A percentile compares a stretch with the other conserved stretches of the same genome.
phyloP scores from a whole-genome alignment of 805 yeast species.

The Starmerella cellae region DNA sequence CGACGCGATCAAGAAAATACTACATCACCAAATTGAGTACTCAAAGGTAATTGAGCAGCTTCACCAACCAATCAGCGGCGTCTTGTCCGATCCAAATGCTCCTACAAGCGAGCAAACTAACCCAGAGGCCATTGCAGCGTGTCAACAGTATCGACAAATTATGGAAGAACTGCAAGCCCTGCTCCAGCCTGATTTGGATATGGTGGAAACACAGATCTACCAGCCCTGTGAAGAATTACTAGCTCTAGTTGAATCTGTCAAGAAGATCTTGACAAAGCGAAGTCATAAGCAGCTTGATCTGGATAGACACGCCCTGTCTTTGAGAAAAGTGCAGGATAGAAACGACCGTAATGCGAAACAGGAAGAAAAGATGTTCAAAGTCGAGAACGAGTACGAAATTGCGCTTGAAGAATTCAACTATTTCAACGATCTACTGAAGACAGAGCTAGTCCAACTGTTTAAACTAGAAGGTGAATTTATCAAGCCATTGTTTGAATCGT shows the following conservation, averaged over 20 bases:
- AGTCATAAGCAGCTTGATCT: constrained; percentile 89
- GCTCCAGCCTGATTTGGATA: constrained; percentile 81
- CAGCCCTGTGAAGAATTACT: constrained; percentile 85
- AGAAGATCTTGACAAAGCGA: constrained; percentile 91
- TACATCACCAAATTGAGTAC: constrained; percentile 85
- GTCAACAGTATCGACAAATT: constrained; percentile 78
- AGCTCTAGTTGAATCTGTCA: constrained; percentile 62
- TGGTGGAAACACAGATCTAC: constrained; percentile 80
- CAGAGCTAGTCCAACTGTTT: constrained; percentile 77
- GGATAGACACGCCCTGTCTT: constrained; percentile 64
- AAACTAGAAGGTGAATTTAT: constrained; percentile 83
- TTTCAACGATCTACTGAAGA: constrained; percentile 86
- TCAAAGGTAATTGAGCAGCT: constrained; percentile 92
- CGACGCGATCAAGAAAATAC: constrained; percentile 83
- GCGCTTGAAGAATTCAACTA: constrained; percentile 95
- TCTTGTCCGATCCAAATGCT: constrained; percentile 78
- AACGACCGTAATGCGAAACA: constrained; percentile 76
- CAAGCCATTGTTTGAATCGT: constrained; percentile 82
- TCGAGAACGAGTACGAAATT: constrained; percentile 76
- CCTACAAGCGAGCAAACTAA: constrained; percentile 71
- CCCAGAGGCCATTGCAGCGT: constrained; percentile 91
- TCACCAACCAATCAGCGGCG: constrained; percentile 90
- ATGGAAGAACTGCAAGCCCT: constrained; percentile 76
- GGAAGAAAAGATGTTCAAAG: constrained; percentile 78
- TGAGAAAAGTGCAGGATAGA: constrained; percentile 64